Percentiles rank a stretch among this genome's conserved stretches.
Evolutionary conservation across 2,329 filamentous ascomycete species (phyloP).

Genomic region (Fusarium caatingaense): DNA sequence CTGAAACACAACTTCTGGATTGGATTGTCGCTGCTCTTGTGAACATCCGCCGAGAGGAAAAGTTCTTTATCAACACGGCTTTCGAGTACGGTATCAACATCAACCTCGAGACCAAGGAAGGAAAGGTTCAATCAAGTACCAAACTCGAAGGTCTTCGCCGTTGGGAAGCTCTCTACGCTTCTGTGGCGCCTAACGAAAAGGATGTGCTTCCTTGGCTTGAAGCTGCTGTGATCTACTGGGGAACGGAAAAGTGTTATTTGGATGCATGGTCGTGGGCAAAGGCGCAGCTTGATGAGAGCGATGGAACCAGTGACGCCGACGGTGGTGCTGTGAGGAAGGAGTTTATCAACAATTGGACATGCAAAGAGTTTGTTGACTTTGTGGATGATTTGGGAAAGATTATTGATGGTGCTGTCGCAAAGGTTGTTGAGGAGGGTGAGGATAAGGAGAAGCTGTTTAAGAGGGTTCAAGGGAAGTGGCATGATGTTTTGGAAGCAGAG

Average conservation of each 20-base stretch:
- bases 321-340: constrained; percentile 71
- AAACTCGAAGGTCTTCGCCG: constrained; percentile 56
- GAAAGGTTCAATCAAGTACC: constrained; percentile 43
- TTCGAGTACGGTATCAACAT: constrained; percentile 68
- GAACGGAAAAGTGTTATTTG: constrained; percentile 75
- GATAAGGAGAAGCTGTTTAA: constrained; percentile 50
- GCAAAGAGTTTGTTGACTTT: constrained; percentile 68
- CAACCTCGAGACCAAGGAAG: constrained; percentile 46
- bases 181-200: constrained; percentile 60
- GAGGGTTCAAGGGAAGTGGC: constrained; percentile 59
- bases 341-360: constrained; percentile 78
- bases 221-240: constrained; percentile 79
- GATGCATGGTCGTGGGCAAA: constrained; percentile 68
- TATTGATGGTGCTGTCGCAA: constrained; percentile 64
- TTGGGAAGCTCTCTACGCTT: constrained; percentile 63
- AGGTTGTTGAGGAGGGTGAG: constrained; percentile 52
- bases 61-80: constrained; percentile 74
- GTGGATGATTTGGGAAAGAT: constrained; percentile 66
- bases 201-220: constrained; percentile 66
- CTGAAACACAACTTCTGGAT: constrained; percentile 68
- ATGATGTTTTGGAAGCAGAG: constrained; percentile 66
- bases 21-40: constrained; percentile 73
- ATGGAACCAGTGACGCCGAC: constrained; percentile 63
- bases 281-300: constrained; percentile 48
- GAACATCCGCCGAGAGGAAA: constrained; percentile 74